These are phyloP conservation scores for Myriosclerotinia curreyana DNA, from an alignment of 2,329 filamentous ascomycete genomes.

Conservation along the genomic window DNA sequence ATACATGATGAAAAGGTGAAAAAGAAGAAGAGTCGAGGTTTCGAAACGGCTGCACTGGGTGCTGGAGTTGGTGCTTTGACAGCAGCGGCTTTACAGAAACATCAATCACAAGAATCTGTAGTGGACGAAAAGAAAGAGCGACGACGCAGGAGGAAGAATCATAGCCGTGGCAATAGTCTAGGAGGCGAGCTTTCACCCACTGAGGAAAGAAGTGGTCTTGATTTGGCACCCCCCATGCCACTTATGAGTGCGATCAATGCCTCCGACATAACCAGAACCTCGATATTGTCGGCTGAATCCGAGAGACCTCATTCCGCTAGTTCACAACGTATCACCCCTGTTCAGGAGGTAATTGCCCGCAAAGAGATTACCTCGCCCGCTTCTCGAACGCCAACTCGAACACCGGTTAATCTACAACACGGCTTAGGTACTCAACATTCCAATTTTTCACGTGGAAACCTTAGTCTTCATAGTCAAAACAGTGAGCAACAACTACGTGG, in stretches of 20 bases:
- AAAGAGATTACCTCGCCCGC: slow-evolving; percentile 58
- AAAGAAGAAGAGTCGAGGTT: slow-evolving; percentile 34
- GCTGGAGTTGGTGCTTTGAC: slow-evolving; percentile 55
- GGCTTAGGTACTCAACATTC: slow-evolving; percentile 64
- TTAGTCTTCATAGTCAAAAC: slow-evolving; percentile 46
- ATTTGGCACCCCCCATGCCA: slow-evolving; percentile 73
- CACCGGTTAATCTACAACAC: slow-evolving; percentile 52
- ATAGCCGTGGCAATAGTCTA: slow-evolving; percentile 46
- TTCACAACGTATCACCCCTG: slow-evolving; percentile 53
- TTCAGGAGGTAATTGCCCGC: slow-evolving; percentile 55
- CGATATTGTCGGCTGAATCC: slow-evolving; percentile 78
- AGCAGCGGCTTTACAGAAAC: slow-evolving; percentile 59
- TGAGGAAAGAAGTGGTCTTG: slow-evolving; percentile 52
- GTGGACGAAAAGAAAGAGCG: slow-evolving; percentile 47
- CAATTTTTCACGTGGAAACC: slow-evolving; percentile 45
- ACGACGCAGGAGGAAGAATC: slow-evolving; percentile 44
- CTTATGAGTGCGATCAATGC: slow-evolving; percentile 81
- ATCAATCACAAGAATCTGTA: slow-evolving; percentile 60
- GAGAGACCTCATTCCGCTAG: slow-evolving; percentile 61
- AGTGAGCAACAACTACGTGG: slow-evolving; percentile 46
- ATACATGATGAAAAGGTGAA: slow-evolving; percentile 49
- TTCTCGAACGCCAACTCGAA: slow-evolving; percentile 62
- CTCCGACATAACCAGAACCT: slow-evolving; percentile 84
- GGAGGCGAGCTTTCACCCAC: slow-evolving; percentile 39
- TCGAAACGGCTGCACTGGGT: slow-evolving; percentile 35